Evolutionary conservation across 768 basidiomycete species (phyloP).

Genomic region (Hirschioporus abietinus): DNA sequence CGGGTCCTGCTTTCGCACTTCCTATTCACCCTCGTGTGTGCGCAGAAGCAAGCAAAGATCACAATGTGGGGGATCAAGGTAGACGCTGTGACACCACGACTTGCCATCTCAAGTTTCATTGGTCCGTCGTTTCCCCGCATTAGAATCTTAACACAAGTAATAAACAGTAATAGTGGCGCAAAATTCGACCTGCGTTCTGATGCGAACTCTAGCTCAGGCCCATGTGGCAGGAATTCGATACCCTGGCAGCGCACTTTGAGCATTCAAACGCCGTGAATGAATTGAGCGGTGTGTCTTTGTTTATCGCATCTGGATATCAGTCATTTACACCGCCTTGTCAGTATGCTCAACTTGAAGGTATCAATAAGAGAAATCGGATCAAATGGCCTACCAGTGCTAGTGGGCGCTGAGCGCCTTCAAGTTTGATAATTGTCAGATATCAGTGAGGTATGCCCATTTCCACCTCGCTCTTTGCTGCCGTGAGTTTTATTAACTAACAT

Average conservation of each 20-base stretch:
- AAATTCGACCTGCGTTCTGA: neutral
- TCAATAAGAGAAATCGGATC: too few relatives aligned
- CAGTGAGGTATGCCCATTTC: too few relatives aligned
- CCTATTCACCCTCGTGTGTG: neutral
- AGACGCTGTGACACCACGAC: neutral
- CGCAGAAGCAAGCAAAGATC: neutral
- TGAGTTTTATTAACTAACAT: neutral
- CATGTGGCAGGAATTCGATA: neutral
- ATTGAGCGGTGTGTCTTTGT: too few relatives aligned
- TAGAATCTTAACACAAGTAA: neutral
- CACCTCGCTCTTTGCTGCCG: too few relatives aligned
- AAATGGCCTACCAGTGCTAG: too few relatives aligned
- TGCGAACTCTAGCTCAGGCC: neutral
- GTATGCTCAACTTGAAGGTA: too few relatives aligned
- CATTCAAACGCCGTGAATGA: neutral
- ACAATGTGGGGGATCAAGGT: neutral
- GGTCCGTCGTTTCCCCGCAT: neutral
- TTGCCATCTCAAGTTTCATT: neutral
- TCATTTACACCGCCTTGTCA: too few relatives aligned
- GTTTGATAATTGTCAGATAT: too few relatives aligned
- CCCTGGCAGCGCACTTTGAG: neutral
- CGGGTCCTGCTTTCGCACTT: neutral
- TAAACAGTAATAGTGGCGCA: neutral
- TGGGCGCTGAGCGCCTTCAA: too few relatives aligned
- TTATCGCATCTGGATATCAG: too few relatives aligned